Percentiles rank a stretch among this genome's conserved stretches.
phyloP scores from a whole-genome alignment of 2,329 filamentous ascomycete species.

The Colletotrichum sp. region DNA sequence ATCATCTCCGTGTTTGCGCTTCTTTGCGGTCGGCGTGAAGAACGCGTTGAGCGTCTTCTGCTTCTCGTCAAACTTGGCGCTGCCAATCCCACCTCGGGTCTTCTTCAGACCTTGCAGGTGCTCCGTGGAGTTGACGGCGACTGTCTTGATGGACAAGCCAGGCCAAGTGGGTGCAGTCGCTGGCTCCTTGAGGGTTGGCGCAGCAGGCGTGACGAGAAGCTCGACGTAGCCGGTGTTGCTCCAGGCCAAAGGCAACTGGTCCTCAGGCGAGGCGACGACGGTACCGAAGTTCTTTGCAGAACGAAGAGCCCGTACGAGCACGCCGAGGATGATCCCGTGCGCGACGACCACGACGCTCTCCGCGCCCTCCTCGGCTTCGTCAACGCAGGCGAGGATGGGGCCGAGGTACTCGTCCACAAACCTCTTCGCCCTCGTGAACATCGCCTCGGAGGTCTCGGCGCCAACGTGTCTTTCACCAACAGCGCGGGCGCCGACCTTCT shows the following conservation, averaged over 20 bases:
- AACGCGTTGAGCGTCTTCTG: slow-evolving; percentile 81
- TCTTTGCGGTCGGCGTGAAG: slow-evolving; percentile 60
- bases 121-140: slow-evolving; percentile 69
- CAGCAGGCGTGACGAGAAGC: slow-evolving; percentile 4
- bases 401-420: slow-evolving; percentile 72
- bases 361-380: slow-evolving; percentile 9
- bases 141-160: slow-evolving; percentile 51
- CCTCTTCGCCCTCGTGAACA: slow-evolving; percentile 65
- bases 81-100: slow-evolving; percentile 83
- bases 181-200: neutral
- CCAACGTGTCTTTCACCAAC: slow-evolving; percentile 42
- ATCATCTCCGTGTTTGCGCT: slow-evolving; percentile 44
- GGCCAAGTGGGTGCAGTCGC: slow-evolving; percentile 38
- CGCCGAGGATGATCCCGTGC: slow-evolving; percentile 80
- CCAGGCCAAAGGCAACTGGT: slow-evolving; percentile 44
- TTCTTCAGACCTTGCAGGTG: slow-evolving; percentile 79
- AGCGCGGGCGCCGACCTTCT: slow-evolving; percentile 48
- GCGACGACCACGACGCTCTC: slow-evolving; percentile 70
- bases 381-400: slow-evolving; percentile 45
- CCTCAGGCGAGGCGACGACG: slow-evolving; percentile 18
- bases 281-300: slow-evolving; percentile 19
- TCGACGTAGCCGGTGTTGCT: slow-evolving; percentile 59
- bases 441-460: slow-evolving; percentile 71
- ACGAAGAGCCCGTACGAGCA: slow-evolving; percentile 63
- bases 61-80: slow-evolving; percentile 73